These are phyloP conservation scores for Fusarium sp. DNA, from an alignment of 2,329 filamentous ascomycete species.

Conservation along the genomic window DNA sequence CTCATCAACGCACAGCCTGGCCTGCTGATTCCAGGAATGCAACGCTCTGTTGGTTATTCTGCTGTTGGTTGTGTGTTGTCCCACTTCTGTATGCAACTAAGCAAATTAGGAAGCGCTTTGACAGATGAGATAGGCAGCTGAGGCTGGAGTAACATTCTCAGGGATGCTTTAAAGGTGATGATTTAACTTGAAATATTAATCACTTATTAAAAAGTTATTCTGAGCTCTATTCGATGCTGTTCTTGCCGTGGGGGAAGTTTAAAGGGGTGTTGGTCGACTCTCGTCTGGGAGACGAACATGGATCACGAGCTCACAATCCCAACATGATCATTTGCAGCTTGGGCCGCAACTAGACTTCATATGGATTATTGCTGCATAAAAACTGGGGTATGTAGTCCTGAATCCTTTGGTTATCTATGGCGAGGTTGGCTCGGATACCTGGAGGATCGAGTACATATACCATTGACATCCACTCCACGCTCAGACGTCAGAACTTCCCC, in stretches of 20 bases:
- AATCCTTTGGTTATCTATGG: not conserved
- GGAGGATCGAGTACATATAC: not conserved
- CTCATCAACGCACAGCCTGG: fast-evolving
- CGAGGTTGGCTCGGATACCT: not conserved
- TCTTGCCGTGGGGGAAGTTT: not conserved
- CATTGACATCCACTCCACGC: not conserved
- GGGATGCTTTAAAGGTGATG: not conserved
- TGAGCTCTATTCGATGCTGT: fast-evolving
- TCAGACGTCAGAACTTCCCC: not conserved
- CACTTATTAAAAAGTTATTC: fast-evolving
- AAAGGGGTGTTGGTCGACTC: not conserved
- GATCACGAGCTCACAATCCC: not conserved
- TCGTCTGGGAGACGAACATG: not conserved
- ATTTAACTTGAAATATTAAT: not conserved
- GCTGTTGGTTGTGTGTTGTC: constrained; percentile 10
- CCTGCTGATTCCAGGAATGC: not conserved
- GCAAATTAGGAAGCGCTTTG: constrained; percentile 1
- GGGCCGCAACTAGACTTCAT: not conserved
- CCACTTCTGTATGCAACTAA: constrained; percentile 13
- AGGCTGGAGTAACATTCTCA: not conserved
- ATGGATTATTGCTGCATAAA: not conserved
- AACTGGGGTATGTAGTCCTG: not conserved
- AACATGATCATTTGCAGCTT: not conserved
- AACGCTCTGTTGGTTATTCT: constrained; percentile 9
- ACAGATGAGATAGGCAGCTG: not conserved